phyloP scores from a whole-genome alignment of 1,139 yeast species.

The Citeromyces hawaiiensis region DNA sequence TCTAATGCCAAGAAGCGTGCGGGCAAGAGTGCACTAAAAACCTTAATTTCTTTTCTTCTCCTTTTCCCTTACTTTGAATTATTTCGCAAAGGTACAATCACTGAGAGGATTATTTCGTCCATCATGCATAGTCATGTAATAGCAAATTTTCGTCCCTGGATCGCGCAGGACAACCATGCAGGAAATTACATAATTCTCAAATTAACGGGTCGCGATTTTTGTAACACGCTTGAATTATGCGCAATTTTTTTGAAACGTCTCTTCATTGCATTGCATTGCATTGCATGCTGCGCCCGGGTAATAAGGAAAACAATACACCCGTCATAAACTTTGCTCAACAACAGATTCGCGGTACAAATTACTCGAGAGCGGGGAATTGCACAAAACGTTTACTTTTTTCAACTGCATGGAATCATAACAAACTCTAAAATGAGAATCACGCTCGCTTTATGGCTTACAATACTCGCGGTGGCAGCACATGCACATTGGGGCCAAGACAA shows the following conservation, averaged over 20 bases:
- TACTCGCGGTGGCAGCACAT: background rate
- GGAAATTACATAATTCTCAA: background rate
- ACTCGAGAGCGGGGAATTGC: background rate
- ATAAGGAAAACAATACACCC: background rate
- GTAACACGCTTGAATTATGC: background rate
- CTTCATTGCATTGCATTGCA: background rate
- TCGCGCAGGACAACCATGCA: background rate
- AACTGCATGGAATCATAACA: too few relatives aligned
- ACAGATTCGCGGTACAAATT: background rate
- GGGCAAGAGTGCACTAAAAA: conserved; percentile 1
- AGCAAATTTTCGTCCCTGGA: background rate
- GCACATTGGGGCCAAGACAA: background rate
- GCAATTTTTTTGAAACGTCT: background rate
- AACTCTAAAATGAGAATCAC: background rate
- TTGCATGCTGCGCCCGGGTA: background rate
- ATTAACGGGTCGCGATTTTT: background rate
- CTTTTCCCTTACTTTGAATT: background rate
- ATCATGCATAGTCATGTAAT: background rate
- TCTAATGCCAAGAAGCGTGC: background rate
- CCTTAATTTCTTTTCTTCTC: background rate
- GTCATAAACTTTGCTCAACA: background rate
- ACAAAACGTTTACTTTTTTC: too few relatives aligned
- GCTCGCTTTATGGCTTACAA: background rate
- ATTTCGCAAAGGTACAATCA: background rate
- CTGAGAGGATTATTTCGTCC: too few relatives aligned